Evolutionary conservation across 768 basidiomycete species (phyloP).

Genomic region (Saitozyma sp.): DNA sequence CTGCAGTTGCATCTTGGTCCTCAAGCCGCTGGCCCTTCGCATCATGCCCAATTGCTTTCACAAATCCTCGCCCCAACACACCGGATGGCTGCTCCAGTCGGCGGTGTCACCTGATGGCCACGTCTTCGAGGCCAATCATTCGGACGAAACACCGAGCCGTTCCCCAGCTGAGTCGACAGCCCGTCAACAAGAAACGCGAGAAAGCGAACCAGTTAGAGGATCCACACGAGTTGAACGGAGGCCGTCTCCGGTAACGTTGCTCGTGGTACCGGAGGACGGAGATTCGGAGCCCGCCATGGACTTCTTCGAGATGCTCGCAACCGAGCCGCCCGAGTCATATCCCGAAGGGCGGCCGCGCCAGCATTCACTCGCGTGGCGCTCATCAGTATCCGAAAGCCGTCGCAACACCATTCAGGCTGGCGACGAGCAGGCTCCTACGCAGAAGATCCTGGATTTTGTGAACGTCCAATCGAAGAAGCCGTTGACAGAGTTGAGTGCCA

Average conservation of each 20-base stretch:
- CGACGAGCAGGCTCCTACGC: constrained; percentile 23
- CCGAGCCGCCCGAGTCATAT: constrained; percentile 6
- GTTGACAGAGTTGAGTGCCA: constrained; percentile 33
- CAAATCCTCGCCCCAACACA: no score
- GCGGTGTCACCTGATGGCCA: no score
- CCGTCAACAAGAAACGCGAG: no score
- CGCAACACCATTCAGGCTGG: neutral
- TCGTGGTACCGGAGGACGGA: neutral
- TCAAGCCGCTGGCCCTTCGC: constrained; percentile 47
- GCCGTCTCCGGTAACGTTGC: no score
- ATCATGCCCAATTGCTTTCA: constrained; percentile 30
- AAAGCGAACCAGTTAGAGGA: no score
- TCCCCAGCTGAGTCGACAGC: no score
- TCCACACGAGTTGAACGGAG: no score
- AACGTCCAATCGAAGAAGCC: constrained; percentile 37
- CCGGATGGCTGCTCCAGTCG: no score
- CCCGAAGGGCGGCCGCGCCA: neutral
- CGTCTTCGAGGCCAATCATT: no score
- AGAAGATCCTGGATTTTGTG: constrained; percentile 47
- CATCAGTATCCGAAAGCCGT: no score
- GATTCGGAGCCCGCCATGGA: constrained; percentile 11
- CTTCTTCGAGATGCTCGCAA: constrained; percentile 23
- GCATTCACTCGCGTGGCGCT: neutral
- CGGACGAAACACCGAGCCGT: no score
- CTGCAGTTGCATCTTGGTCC: constrained; percentile 45